Conservation (phyloP, 129 eudicot species). For the Heracleum sosnowskyi region DNA sequence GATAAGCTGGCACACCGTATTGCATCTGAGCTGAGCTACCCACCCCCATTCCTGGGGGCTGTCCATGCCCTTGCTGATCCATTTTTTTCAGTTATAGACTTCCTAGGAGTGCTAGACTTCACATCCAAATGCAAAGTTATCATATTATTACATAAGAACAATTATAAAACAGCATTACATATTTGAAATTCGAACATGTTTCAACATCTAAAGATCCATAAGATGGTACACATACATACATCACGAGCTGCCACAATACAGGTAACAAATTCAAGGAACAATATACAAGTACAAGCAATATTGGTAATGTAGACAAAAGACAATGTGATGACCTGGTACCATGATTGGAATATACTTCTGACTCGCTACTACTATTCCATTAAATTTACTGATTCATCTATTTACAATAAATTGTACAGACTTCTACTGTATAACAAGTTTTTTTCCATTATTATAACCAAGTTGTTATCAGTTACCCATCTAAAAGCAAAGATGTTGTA, state of each 20-base stretch:
- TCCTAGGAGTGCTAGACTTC: not conserved
- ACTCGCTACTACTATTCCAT: not conserved
- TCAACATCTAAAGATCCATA: not conserved
- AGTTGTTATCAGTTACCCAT: not conserved
- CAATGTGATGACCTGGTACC: not conserved
- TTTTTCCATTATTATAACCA: not conserved
- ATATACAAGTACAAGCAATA: not conserved
- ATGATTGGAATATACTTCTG: not conserved
- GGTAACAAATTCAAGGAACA: not conserved
- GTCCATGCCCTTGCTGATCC: conserved; percentile 14
- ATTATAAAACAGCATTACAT: not conserved
- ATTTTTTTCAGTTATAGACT: not conserved
- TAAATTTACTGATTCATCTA: not conserved
- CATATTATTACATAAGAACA: not conserved
- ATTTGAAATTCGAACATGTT: not conserved
- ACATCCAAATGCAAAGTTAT: not conserved
- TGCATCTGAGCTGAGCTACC: conserved; percentile 9
- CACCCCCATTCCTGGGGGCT: conserved; percentile 3
- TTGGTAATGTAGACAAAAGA: not conserved
- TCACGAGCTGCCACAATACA: not conserved
- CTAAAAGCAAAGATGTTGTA: not conserved
- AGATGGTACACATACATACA: not conserved
- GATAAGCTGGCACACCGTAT: conserved; percentile 8
- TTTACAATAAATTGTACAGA: not conserved
- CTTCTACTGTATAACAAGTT: not conserved